Conservation (phyloP, 805 yeast species). For the Clavispora phyllophila region DNA sequence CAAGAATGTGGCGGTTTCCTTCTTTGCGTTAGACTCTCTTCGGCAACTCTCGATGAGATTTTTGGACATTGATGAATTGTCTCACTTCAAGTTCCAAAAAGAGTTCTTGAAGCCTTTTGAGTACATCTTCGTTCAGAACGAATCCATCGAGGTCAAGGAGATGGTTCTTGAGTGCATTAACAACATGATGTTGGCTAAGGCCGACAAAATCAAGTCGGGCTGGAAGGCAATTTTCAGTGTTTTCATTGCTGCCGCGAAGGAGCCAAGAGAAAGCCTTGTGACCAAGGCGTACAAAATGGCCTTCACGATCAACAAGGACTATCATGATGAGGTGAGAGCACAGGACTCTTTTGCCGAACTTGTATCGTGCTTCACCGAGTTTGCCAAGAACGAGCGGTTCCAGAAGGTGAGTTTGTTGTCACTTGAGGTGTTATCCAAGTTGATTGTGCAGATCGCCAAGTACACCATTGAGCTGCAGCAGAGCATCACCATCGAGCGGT, state of each 20-base stretch:
- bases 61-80: slow-evolving; percentile 85
- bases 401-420: slow-evolving; percentile 80
- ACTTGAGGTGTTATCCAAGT: slow-evolving; percentile 61
- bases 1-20: slow-evolving; percentile 66
- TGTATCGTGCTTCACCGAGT: slow-evolving; percentile 69
- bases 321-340: slow-evolving; percentile 55
- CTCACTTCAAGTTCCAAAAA: slow-evolving; percentile 93
- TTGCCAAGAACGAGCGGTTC: slow-evolving; percentile 78
- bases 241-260: slow-evolving; percentile 67
- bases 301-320: slow-evolving; percentile 54
- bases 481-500: slow-evolving; percentile 4
- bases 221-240: slow-evolving; percentile 88
- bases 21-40: slow-evolving; percentile 89
- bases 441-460: slow-evolving; percentile 56
- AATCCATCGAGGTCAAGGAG: slow-evolving; percentile 67
- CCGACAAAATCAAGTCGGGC: slow-evolving; percentile 77
- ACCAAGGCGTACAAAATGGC: slow-evolving; percentile 59
- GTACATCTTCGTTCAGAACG: slow-evolving; percentile 65
- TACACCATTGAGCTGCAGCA: slow-evolving; percentile 24
- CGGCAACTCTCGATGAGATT: slow-evolving; percentile 91
- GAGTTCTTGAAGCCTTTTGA: slow-evolving; percentile 91
- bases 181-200: slow-evolving; percentile 76
- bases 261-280: slow-evolving; percentile 54
- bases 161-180: slow-evolving; percentile 87
- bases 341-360: slow-evolving; percentile 68